Evolutionary conservation across 495 filamentous ascomycete species (phyloP), one percentile per base, ranked within the genome.

Genomic region (Melanomma pulvis-pyrius): DNA sequence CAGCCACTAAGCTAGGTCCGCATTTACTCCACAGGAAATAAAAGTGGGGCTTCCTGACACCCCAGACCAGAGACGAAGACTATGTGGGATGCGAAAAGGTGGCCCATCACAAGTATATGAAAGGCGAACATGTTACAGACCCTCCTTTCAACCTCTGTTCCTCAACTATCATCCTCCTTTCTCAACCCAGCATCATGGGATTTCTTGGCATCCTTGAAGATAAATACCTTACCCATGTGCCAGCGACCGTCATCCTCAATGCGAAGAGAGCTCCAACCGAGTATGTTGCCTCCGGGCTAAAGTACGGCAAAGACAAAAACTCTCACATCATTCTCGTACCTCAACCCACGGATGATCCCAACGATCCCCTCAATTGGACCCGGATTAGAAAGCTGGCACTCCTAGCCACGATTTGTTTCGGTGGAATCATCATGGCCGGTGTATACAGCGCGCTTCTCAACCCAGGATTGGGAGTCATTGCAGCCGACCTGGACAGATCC

Each of bases 301-400:
- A 68, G 59, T 64, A 71, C 55, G 64, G 68, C 41, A 71, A 50
- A 2, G 68, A 64, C 7, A 67, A 63, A 26, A 22, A 65, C 61
- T 50, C 68, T 34, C 39, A 71, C 48, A 71, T 71, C 25, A 50
- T 71, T 24, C 64, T 71, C 29, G 60, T 68, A 24, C 68, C 68
- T 9, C 68, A 71, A 56, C 68, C 68, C 59, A 60, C 61, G 0
- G 65, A 39, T 36, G 68, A 71, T 26, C 68, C 68, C 22, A 71
- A 71, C 44, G 68, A 71, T 36, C 68, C 68, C 0, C 48, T 71
- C 1, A 71, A 71, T 28, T 71, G 68, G 68, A 44, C 68, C 8
- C 26, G 46, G n/a, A 44, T 46, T 1, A 67, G 64, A 64, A 67
- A 68, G 36, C 34, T 34, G 13, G 25, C 46, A n/a, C 30, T 71